Percentiles rank a stretch among this genome's conserved stretches.
These are phyloP conservation scores for Leccinum olivaceoglutinosum DNA, from an alignment of 1,284 basidiomycete species.

Conservation along the genomic window DNA sequence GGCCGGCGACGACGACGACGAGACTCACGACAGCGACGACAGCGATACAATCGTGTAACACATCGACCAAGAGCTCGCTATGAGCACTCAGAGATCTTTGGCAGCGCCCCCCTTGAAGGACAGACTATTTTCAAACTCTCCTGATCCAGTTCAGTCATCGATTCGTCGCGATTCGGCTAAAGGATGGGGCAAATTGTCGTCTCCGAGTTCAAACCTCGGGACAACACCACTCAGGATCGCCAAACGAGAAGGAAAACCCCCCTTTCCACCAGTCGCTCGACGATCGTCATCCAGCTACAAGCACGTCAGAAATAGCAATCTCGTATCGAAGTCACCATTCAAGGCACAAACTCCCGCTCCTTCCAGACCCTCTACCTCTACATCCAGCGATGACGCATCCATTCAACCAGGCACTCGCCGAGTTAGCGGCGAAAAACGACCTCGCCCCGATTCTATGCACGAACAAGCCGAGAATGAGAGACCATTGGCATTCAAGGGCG, in stretches of 20 bases:
- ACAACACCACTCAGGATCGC: conserved; percentile 67
- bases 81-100: conserved; percentile 25
- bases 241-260: conserved; percentile 51
- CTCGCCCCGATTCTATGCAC: conserved; percentile 60
- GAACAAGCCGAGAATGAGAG: conserved; percentile 67
- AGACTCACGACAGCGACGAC: conserved; percentile 21
- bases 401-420: conserved; percentile 37
- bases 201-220: conserved; percentile 35
- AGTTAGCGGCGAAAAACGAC: conserved; percentile 70
- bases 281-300: conserved; percentile 80
- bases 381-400: conserved; percentile 6
- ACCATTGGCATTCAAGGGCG: conserved; percentile 65
- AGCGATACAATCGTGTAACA: conserved; percentile 6
- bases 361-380: conserved; percentile 34
- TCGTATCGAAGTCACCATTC: conserved; percentile 89
- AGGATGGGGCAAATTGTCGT: conserved; percentile 43
- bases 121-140: conserved; percentile 56
- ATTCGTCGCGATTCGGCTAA: conserved; percentile 55
- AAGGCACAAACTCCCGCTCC: conserved; percentile 56
- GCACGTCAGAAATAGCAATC: conserved; percentile 74
- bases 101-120: conserved; percentile 30
- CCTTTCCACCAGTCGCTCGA: conserved; percentile 51
- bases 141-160: conserved; percentile 59
- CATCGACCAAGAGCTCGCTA: conserved; percentile 12
- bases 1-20: conserved; percentile 14